Base-by-base conservation (phyloP, 768 basidiomycete species). In the Glaciozyma martinii region DNA sequence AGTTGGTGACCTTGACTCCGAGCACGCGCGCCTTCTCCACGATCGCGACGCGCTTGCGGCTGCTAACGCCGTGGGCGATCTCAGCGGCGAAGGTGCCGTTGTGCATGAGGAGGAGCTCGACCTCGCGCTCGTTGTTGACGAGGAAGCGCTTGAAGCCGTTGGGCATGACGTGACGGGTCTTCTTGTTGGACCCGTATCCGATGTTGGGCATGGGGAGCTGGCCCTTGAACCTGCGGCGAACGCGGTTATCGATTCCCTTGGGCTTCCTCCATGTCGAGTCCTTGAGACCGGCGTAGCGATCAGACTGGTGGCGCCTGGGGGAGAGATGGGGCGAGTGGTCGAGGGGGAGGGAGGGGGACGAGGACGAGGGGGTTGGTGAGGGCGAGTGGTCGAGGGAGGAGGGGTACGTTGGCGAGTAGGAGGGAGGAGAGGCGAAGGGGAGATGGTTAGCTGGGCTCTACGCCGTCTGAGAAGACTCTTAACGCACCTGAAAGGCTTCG, bases 211-310 rank as follows among this genome's bases (percentile, higher is more conserved):
- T 64, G 44, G 72, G 66, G 65, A 70, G 66, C 70, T 71, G 73
- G 33, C 62, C 61, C 68, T 72, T 70, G 66, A 67, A 70, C 40
- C 67, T 63, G 29, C 63, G 66, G 50, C 63, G 44, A 46, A 58
- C 58, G n/a, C 60, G 19, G 47, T 60, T 44, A 33, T 59, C 58
- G 61, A 57, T 44, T 59, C 43, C 95, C 86, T 98, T 99, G 73
- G 95, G 95, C 82, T 99, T 99, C 78, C 95, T 84, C 95, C 95
- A 99, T 8, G 37, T 40, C 82, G 89, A 82, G 82, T 95, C 92
- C 84, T 94, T 94, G 73, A 98, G 92, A 72, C 87, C 81, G 78
- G 89, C 85, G 82, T 95, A 98, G 76, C 94, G 88, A 81, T 98
- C 94, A 57, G 91, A 94, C 80, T 98, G 94, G 80, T 98, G 94